Conservation (phyloP, 257 asterid species). For the Solanum rostratum region DNA sequence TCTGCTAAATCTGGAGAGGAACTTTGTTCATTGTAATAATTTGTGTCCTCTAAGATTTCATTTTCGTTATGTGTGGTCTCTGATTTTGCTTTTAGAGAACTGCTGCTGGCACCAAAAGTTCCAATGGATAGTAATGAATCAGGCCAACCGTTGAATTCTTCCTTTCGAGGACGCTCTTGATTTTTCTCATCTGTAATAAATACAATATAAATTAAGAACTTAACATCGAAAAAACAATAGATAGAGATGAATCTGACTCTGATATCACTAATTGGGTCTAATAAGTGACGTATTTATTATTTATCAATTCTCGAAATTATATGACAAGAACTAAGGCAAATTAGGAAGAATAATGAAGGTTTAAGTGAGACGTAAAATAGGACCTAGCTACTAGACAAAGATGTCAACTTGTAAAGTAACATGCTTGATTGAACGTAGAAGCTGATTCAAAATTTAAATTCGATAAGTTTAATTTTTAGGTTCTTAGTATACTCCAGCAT, state of each 20-base stretch:
- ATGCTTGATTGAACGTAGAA: no score
- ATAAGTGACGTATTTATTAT: no score
- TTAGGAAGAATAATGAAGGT: no score
- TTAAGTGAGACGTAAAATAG: no score
- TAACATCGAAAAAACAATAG: no score
- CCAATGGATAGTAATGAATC: constrained; percentile 65
- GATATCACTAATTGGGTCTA: no score
- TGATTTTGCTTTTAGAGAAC: constrained; percentile 17
- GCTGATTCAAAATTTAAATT: background rate
- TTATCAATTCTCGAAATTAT: no score
- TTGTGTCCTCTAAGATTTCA: constrained; percentile 17
- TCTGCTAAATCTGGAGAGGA: constrained; percentile 65
- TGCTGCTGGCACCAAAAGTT: constrained; percentile 50
- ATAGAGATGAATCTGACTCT: no score
- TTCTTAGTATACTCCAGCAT: background rate
- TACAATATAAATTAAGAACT: no score
- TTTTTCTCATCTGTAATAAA: constrained; percentile 33
- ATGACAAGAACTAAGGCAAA: no score
- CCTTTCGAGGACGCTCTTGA: constrained; percentile 30
- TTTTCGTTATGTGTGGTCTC: constrained; percentile 5
- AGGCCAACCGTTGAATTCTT: constrained; percentile 72
- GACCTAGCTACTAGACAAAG: background rate
- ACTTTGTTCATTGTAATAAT: constrained; percentile 12
- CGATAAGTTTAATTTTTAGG: background rate
- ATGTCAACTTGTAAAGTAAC: background rate